Evolutionary conservation across 2,329 filamentous ascomycete genomes (phyloP).

Genomic region (Pseudovirgaria hyperparasitica): DNA sequence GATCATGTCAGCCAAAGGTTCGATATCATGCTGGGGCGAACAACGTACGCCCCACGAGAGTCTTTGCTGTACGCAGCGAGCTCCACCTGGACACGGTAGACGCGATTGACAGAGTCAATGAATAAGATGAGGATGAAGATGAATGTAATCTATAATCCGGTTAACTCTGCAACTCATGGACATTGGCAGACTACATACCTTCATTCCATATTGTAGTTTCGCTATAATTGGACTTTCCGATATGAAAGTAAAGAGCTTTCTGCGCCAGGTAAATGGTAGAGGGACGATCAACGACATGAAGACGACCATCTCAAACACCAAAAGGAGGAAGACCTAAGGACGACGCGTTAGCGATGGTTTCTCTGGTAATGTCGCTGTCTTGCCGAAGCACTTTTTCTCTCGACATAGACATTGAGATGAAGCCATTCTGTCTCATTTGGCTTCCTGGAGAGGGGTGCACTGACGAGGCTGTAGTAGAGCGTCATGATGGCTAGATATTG

Average conservation of each 20-base stretch:
- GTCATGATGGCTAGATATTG: slow-evolving; percentile 43
- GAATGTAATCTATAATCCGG: slow-evolving; percentile 62
- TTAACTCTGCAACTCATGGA: neutral
- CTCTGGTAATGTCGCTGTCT: slow-evolving; percentile 4
- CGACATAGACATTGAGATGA: neutral
- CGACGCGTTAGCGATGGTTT: too few species aligned
- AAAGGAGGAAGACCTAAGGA: slow-evolving; percentile 66
- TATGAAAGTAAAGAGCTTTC: slow-evolving; percentile 90
- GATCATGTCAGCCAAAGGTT: slow-evolving; percentile 6
- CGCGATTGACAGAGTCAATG: slow-evolving; percentile 88
- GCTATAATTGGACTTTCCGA: slow-evolving; percentile 76
- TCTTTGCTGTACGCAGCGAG: slow-evolving; percentile 53
- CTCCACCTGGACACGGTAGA: slow-evolving; percentile 93
- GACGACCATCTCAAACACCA: slow-evolving; percentile 71
- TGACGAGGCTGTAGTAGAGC: slow-evolving; percentile 55
- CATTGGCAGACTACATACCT: slow-evolving; percentile 36
- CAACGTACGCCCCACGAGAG: slow-evolving; percentile 36
- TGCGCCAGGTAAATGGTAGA: slow-evolving; percentile 73
- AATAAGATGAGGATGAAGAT: slow-evolving; percentile 98
- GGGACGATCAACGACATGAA: slow-evolving; percentile 75
- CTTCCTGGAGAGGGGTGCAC: slow-evolving; percentile 15
- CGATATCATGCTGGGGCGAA: slow-evolving; percentile 1
- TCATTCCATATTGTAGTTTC: slow-evolving; percentile 93
- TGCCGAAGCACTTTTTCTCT: neutral
- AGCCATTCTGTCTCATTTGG: neutral